phyloP scores from a whole-genome alignment of 2,329 filamentous ascomycete genomes.

The Pseudocercospora fuligena region DNA sequence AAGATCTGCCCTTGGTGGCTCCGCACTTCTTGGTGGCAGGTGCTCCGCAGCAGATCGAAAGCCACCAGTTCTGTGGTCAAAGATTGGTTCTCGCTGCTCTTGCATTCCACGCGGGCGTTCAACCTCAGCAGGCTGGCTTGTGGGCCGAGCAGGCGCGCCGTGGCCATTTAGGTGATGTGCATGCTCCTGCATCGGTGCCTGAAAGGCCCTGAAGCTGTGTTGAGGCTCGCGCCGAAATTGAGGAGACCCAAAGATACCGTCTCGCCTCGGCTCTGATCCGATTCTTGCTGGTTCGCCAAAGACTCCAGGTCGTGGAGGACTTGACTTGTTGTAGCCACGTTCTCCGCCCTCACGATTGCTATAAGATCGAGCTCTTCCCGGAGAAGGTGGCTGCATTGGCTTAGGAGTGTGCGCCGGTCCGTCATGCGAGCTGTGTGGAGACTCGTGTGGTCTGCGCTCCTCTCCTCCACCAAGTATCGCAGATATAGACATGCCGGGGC shows the following conservation, averaged over 20 bases:
- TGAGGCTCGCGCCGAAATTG: constrained; percentile 38
- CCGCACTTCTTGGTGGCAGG: constrained; percentile 12
- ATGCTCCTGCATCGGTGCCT: constrained; percentile 31
- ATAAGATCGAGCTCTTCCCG: constrained; percentile 43
- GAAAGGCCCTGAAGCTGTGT: constrained; percentile 40
- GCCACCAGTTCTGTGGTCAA: constrained; percentile 28
- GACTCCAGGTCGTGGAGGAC: constrained; percentile 31
- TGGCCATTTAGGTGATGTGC: constrained; percentile 31
- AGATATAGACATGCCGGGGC: constrained; percentile 75
- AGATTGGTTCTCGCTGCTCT: constrained; percentile 33
- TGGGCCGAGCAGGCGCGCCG: constrained; percentile 37
- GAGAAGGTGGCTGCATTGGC: constrained; percentile 55
- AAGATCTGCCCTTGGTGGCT: constrained; percentile 26
- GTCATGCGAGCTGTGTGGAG: constrained; percentile 39
- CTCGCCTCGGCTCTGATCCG: constrained; percentile 34
- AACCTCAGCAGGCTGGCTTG: constrained; percentile 41
- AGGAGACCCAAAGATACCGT: constrained; percentile 40
- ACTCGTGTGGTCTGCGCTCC: constrained; percentile 36
- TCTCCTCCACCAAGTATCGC: constrained; percentile 64
- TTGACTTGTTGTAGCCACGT: constrained; percentile 33
- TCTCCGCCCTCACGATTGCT: constrained; percentile 42
- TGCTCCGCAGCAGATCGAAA: constrained; percentile 37
- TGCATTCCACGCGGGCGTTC: constrained; percentile 29
- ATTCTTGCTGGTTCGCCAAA: constrained; percentile 36
- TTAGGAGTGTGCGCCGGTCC: constrained; percentile 42